Conservation (phyloP, 2,329 filamentous ascomycete species). For the Aspergillus novofumigatus region DNA sequence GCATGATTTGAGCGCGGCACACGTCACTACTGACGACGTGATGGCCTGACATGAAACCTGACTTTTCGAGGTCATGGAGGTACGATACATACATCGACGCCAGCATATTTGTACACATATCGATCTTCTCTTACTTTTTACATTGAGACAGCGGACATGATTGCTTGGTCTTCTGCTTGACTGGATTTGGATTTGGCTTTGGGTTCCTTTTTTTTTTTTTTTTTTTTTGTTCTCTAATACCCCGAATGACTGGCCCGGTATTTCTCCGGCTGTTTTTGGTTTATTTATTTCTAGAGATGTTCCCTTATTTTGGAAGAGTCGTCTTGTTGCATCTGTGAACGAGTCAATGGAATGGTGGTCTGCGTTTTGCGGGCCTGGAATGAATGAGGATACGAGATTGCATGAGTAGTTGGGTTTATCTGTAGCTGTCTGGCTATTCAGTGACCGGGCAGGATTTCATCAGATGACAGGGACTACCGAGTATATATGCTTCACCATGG, state of each 20-base stretch:
- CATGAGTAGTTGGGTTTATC: no score
- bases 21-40: no score
- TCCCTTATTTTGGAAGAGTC: background rate
- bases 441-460: no score
- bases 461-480: no score
- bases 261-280: background rate
- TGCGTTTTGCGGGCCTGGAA: background rate
- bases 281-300: background rate
- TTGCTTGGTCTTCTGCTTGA: conserved; percentile 1
- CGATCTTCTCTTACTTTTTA: background rate
- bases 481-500: no score
- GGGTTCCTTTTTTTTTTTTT: conserved; percentile 2
- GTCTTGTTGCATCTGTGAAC: background rate
- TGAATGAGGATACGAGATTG: no score
- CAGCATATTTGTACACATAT: conserved; percentile 10
- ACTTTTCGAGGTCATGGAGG: background rate
- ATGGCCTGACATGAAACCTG: background rate
- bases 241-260: conserved; percentile 12
- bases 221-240: conserved; percentile 13
- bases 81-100: conserved; percentile 6
- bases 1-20: no score
- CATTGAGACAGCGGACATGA: background rate
- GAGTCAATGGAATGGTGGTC: background rate
- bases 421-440: no score
- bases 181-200: conserved; percentile 2